phyloP scores from a whole-genome alignment of 2,329 filamentous ascomycete species.

The Neofusicoccum cordaticola region DNA sequence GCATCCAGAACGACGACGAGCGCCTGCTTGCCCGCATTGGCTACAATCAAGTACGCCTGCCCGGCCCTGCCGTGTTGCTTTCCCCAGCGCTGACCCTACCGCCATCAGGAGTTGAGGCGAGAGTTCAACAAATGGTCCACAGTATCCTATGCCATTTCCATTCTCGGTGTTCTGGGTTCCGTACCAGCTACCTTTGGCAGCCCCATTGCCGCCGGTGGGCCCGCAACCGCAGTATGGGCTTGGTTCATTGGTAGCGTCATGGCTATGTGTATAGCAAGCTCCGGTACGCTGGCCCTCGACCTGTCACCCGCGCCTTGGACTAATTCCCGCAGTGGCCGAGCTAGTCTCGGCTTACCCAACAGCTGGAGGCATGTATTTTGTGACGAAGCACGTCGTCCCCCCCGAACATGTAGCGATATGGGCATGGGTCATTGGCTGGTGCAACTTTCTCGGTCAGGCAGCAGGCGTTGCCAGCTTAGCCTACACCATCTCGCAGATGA shows the following conservation, averaged over 20 bases:
- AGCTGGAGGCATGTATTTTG: constrained; percentile 64
- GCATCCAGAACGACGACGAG: constrained; percentile 59
- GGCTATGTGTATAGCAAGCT: constrained; percentile 63
- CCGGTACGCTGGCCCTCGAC: constrained; percentile 36
- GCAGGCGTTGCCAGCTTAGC: constrained; percentile 61
- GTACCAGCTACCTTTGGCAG: constrained; percentile 62
- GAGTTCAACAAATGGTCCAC: constrained; percentile 68
- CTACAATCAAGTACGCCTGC: constrained; percentile 55
- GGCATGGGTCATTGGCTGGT: constrained; percentile 67
- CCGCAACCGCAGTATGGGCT: constrained; percentile 63
- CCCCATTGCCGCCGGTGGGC: constrained; percentile 58
- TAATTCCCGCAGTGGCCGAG: constrained; percentile 53
- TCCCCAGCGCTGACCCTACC: constrained; percentile 21
- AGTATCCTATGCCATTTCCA: constrained; percentile 64
- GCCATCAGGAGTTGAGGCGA: constrained; percentile 54
- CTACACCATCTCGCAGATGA: constrained; percentile 64
- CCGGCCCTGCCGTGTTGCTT: background rate
- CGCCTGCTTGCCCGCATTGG: constrained; percentile 59
- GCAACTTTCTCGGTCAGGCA: constrained; percentile 63
- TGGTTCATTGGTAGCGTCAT: constrained; percentile 64
- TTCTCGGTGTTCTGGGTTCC: constrained; percentile 63
- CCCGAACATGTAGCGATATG: constrained; percentile 60
- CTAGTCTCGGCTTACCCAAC: constrained; percentile 66
- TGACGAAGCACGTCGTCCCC: constrained; percentile 64
- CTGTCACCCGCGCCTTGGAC: background rate